A percentile compares a stretch with the other conserved stretches of the same genome.
Conservation (phyloP, 345 rosid species). For the Litchi chinensis region DNA sequence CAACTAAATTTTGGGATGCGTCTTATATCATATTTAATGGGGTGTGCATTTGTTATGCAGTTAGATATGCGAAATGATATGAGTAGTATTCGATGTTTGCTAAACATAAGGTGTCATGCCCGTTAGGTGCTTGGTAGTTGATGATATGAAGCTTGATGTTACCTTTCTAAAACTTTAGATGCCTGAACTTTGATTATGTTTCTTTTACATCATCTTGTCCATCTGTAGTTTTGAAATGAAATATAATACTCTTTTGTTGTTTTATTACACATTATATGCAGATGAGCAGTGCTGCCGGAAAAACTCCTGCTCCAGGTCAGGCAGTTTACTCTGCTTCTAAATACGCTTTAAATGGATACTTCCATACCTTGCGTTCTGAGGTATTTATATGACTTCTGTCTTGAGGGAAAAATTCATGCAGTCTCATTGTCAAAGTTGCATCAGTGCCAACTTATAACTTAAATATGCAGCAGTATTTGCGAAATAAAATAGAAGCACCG, state of each 20-base stretch:
- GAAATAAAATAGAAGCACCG: not conserved
- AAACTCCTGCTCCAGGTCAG: conserved; percentile 93
- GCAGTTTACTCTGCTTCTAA: conserved; percentile 94
- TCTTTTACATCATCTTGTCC: not conserved
- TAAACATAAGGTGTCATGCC: not conserved
- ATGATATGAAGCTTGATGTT: not conserved
- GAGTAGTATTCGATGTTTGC: not conserved
- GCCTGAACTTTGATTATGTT: conserved; percentile 8
- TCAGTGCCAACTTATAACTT: not conserved
- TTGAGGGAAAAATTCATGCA: not conserved
- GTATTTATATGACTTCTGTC: conserved; percentile 33
- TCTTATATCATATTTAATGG: not conserved
- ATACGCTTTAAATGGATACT: conserved; percentile 88
- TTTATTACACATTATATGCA: conserved; percentile 29
- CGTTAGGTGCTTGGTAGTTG: conserved; percentile 2
- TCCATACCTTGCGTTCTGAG: conserved; percentile 94
- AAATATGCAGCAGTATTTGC: not conserved
- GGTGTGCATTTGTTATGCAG: not conserved
- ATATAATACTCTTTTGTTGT: not conserved
- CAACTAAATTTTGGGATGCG: not conserved
- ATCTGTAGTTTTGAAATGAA: not conserved
- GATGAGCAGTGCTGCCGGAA: conserved; percentile 99
- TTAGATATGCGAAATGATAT: not conserved
- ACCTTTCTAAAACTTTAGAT: not conserved
- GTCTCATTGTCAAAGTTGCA: not conserved